Base-by-base conservation (phyloP, 2,329 filamentous ascomycete genomes). In the Teratosphaeria gauchensis region DNA sequence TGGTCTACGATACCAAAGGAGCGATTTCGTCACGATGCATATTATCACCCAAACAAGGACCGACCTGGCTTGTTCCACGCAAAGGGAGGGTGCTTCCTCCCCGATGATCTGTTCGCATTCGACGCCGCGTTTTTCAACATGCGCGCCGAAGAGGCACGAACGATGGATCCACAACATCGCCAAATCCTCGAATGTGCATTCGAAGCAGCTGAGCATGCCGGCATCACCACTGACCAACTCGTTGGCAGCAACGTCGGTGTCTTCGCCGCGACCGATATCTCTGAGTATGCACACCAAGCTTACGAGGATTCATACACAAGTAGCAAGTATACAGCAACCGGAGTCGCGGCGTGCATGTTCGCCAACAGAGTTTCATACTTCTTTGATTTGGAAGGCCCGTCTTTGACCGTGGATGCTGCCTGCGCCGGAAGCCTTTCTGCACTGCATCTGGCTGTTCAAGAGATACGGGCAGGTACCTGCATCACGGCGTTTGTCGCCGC, bases 111-210 rank as follows among this genome's bases (percentile, higher is more conserved):
- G 46, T 32, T 52, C 4, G 54, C 38, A n/a, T 64, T 65, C 51
- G 65, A 67, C 35, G 59, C 60, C 6, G 46, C 56, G 1, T 66
- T 67, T 53, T 67, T 66, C 56, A 53, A 51, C 32, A 57, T 67
- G 19, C 51, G 51, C 12, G 46, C 30, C 8, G 32, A 51, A 9
- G 64, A 66, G 46, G 63, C 61, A 3, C 55, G 54, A 8, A 52
- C 53, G 19, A 62, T 64, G 51, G 65, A 67, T 52, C 65, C 65
- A 1, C 63, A 67, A 51, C 64, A 66, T 21, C 54, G 65, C 1
- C 46, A 61, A 11, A n/a, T 62, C 2, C 56, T 67, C 1, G 62
- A 66, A 51, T 57, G 55, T 19, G 21, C 51, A 1, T 53, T 16
- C 28, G 56, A 57, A 19, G 51, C 51, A 5, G 16, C 16, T 1